Evolutionary conservation across 352 stramenopile species (phyloP), one percentile per base, ranked within the genome.

Genomic region (Phytophthora quininea): DNA sequence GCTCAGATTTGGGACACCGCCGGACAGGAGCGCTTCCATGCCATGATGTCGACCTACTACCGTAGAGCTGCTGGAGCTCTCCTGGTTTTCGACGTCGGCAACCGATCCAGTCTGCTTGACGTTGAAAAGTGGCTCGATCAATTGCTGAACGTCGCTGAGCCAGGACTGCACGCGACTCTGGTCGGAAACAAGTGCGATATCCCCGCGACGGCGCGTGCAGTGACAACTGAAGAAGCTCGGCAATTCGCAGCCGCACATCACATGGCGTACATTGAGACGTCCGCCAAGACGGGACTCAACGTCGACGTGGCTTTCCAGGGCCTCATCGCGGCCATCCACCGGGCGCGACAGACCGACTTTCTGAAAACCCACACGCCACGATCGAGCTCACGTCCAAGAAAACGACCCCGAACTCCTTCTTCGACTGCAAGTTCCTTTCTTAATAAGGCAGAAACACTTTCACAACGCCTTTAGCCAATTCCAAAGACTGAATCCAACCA

Each of bases 41-140:
- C 86, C 14, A 97, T 96, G 86, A 95, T 95, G 88, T 79, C 84
- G 9, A 96, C 89, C 3, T 97, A 96, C 69, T 97, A 97, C 60
- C 84, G 89, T 45, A 95, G 93, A 58, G 82, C 85, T 27, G 74
- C 89, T 15, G 86, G 86, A 0, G 86, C 84, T 14, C 70, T 94
- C n/a, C 59, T 94, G 5, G 85, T 94, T n/a, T 94, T 91, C 46
- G 86, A 94, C 54, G 74, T 94, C 9, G 77, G 74, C 19, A 80
- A 91, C 48, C 74, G 78, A 11, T 47, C 73, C 3, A 92, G 78
- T 47, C 67, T 92, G 30, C 62, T 77, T 2, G 83, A 79, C 11
- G 64, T 91, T 8, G 79, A 92, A 56, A 77, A 73, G 12, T 93
- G 86, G 86, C 79, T 92, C 6, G 79, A 92, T 51, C 80, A 94